Evolutionary conservation across 1,284 basidiomycete species (phyloP), one percentile per base, ranked within the genome.

Genomic region (Ceratobasidium papillatum): DNA sequence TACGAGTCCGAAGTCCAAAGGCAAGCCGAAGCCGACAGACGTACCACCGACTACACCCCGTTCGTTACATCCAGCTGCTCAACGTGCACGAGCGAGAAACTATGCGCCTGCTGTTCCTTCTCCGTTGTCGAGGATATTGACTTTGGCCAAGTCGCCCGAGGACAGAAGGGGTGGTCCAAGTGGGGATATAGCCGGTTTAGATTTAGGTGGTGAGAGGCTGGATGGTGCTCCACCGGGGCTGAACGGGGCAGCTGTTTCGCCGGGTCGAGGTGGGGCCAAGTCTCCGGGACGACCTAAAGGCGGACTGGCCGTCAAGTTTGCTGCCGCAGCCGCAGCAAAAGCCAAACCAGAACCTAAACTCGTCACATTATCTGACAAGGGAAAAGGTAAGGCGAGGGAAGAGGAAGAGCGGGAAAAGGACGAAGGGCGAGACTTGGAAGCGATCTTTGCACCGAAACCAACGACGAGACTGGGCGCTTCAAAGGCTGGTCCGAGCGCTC

Each of bases 41-140:
- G 54, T 56, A 5, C 54, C 66, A 19, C n/a, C n/a, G n/a, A 43
- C 27, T 17, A 69, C 66, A 34, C 66, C 66, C 1, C 51, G 69
- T 5, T 63, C 56, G 30, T 30, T 73, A 30, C 69, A 73, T 32
- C 69, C 69, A 22, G 69, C 69, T 12, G 69, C 69, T 25, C 56
- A 73, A 27, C 52, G 69, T 22, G 69, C 69, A 9, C 38, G 43
- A 9, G 56, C 69, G 12, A 47, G 69, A 17, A 62, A 61, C 22
- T 78, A 78, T 61, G 77, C 77, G 25, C 77, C 77, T 22, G 76
- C 68, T 30, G 76, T 78, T 0, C 75, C 77, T 4, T 78, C 77
- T 9, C 77, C 77, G 25, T 62, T 78, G n/a, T 77, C 76, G 34
- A 73, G 76, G 41, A 77, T 77, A 17, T 27, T 77, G 49, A 59